Evolutionary conservation across 1,284 basidiomycete genomes (phyloP), one percentile per base, ranked within the genome.

Genomic region (Ceratobasidium sp.): DNA sequence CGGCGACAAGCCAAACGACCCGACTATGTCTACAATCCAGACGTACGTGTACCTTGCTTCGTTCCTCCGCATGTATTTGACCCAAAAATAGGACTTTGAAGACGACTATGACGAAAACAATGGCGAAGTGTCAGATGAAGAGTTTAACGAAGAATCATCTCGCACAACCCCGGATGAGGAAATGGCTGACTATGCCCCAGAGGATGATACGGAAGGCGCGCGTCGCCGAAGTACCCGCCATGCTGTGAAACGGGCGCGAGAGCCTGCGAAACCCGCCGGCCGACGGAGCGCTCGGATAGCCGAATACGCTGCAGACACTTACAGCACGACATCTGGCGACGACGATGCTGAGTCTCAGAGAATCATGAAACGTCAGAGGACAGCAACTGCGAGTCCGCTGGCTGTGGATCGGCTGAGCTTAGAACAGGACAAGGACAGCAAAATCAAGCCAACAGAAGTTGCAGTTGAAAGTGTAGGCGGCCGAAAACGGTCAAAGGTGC

Each of bases 401-500:
- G 21, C 34, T 34, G 74, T 60, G 28, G 71, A 52, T 30, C 62
- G 30, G 65, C 71, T 57, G 21, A 62, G 23, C 36, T 65, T 50
- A 18, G 73, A 64, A 23, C 6, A 43, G 21, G 48, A n/a, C n/a
- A n/a, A n/a, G n/a, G n/a, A 46, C 32, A 30, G 41, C 23, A 48
- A 46, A 12, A 18, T 58, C 72, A 90, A 88, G 77, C 85, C 88
- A 4, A 88, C 83, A 46, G 90, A 92, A 77, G 82, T 87, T 32
- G 88, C 87, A n/a, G 76, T 91, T 76, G 91, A 92, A 74, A 84
- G 88, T 72, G 83, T 91, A 45, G 86, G 85, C 32, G 90, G 91
- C 73, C 91, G 89, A 82, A 92, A 91, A 82, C 87, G 85, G 79
- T 92, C 90, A 78, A 92, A 90, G 77, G 92, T 88, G 78, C 92